Evolutionary conservation across 768 basidiomycete genomes (phyloP), one percentile per base, ranked within the genome.

Genomic region (Brasilioporus rufonigricans): DNA sequence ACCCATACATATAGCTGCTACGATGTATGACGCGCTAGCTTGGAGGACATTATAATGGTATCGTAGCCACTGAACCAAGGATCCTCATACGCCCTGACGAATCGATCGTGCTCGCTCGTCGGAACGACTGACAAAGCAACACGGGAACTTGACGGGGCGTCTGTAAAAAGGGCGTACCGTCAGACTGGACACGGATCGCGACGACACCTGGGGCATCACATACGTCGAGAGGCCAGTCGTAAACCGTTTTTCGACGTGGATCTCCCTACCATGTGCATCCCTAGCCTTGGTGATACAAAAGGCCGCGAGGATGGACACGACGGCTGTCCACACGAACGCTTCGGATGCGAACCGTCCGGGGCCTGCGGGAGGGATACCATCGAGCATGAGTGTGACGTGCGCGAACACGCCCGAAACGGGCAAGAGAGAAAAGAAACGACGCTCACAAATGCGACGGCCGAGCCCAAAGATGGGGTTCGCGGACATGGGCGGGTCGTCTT

Each of bases 301-400:
- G 9, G 53, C 41, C 9, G 65, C 60, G 16, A 68, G 65, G 11
- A 63, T 63, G 29, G 61, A 65, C 16, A 57, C 68, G 5, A 54
- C 32, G 14, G 65, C 63, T 0, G 54, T 36, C 67, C 67, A 69
- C 21, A 65, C 19, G 36, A 61, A 53, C 18, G 57, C 58, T 36
- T 68, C 65, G 18, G 63, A 50, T 6, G 56, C 53, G 35, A 65
- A 65, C 43, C 68, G 55, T 46, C 66, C 66, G 2, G 67, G 66
- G 14, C 58, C 59, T 56, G 23, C 23, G 7, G 13, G 3, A 4
- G 14, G n/a, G n/a, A n/a, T n/a, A n/a, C n/a, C n/a, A n/a, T n/a
- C n/a, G n/a, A n/a, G n/a, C n/a, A n/a, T n/a, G n/a, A n/a, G n/a
- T n/a, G n/a, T n/a, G n/a, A n/a, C n/a, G n/a, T n/a, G n/a, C n/a